phyloP scores from a whole-genome alignment of 1,284 basidiomycete species.

The Lentinula novae-zelandiae region DNA sequence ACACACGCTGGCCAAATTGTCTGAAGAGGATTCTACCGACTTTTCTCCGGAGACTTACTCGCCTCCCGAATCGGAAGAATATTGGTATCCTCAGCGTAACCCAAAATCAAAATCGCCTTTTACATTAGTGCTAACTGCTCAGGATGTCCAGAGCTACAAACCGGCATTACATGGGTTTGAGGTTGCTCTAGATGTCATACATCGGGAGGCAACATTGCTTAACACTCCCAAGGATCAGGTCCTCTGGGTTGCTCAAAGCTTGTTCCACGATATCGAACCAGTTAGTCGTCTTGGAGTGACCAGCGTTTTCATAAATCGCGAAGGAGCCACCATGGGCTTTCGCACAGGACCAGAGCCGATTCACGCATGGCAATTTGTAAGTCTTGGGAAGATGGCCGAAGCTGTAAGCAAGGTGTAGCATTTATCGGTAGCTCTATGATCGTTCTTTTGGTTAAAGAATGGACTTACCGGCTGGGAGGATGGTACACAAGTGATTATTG shows the following conservation, averaged over 20 bases:
- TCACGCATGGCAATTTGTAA: conserved; percentile 52
- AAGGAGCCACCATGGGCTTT: conserved; percentile 19
- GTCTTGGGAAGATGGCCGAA: conserved; percentile 52
- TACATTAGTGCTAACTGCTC: conserved; percentile 60
- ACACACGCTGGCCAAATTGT: conserved; percentile 56
- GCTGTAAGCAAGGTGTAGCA: conserved; percentile 39
- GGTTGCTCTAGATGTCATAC: conserved; percentile 44
- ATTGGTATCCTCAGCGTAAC: conserved; percentile 37
- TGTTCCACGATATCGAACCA: conserved; percentile 56
- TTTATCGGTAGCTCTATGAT: no score
- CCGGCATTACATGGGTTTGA: conserved; percentile 57
- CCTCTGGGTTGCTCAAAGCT: conserved; percentile 45
- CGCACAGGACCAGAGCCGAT: conserved; percentile 16
- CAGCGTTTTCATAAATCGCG: conserved; percentile 63
- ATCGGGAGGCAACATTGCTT: conserved; percentile 36
- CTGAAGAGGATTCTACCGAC: conserved; percentile 27
- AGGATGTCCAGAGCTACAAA: conserved; percentile 68
- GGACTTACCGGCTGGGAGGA: no score
- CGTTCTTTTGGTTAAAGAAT: no score
- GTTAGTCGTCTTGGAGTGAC: conserved; percentile 44
- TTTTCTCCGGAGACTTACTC: conserved; percentile 15
- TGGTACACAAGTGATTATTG: no score
- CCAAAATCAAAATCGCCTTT: conserved; percentile 50
- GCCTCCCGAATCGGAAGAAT: conserved; percentile 25
- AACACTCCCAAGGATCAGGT: conserved; percentile 31